Conservation (phyloP, 2,329 filamentous ascomycete species). For the Grosmannia serpens region DNA sequence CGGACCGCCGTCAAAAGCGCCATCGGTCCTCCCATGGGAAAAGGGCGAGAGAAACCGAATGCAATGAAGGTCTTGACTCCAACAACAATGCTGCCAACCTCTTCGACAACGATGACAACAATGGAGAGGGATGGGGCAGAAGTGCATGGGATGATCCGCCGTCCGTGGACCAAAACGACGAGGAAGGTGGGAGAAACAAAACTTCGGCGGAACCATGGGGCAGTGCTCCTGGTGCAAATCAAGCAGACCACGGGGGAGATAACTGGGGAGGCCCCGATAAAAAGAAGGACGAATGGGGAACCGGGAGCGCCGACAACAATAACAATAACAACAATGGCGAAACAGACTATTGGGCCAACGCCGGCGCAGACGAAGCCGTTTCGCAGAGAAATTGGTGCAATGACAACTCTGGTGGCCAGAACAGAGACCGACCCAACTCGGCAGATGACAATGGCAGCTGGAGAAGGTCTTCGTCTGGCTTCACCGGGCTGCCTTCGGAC, state of each 20-base stretch:
- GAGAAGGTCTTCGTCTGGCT: not conserved
- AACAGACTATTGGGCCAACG: not conserved
- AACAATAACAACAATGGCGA: conserved; percentile 2
- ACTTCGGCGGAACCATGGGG: not conserved
- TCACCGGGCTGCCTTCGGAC: not conserved
- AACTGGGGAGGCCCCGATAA: conserved; percentile 6
- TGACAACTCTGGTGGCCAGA: not conserved
- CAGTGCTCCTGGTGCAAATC: not conserved
- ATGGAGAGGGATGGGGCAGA: conserved; percentile 9
- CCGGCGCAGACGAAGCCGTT: not conserved
- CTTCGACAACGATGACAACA: conserved; percentile 1
- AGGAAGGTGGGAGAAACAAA: not conserved
- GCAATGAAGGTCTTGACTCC: conserved; percentile 8
- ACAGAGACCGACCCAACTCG: not conserved
- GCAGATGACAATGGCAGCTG: not conserved
- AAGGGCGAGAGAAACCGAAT: conserved; percentile 25
- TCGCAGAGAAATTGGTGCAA: not conserved
- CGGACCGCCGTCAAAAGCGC: conserved; percentile 13
- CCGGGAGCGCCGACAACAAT: conserved; percentile 1
- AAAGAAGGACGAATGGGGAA: conserved; percentile 10
- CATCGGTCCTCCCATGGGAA: conserved; percentile 24
- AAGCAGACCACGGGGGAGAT: not conserved
- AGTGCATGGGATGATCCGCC: conserved; percentile 4
- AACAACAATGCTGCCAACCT: conserved; percentile 7
- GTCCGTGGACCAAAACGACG: not conserved